Conservation (phyloP, 2,329 filamentous ascomycete genomes). For the Xylaria sp. region DNA sequence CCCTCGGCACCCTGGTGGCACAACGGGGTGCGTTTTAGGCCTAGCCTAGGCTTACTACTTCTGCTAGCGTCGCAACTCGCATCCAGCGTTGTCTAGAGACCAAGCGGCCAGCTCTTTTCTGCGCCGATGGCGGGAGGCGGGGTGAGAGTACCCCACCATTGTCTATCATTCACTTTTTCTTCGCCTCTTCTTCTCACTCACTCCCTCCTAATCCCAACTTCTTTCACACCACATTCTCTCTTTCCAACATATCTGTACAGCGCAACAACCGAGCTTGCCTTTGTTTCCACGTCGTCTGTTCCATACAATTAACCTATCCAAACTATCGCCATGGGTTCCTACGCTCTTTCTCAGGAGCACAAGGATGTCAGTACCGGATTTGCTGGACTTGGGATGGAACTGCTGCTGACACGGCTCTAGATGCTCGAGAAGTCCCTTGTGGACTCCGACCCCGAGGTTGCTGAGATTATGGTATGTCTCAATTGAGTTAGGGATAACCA, state of each 20-base stretch:
- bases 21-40: neutral
- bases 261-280: neutral
- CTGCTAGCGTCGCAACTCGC: neutral
- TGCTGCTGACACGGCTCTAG: slow-evolving; percentile 60
- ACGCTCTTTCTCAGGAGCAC: slow-evolving; percentile 51
- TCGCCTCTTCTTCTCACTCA: slow-evolving; percentile 13
- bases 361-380: slow-evolving; percentile 46
- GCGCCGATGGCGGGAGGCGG: slow-evolving; percentile 13
- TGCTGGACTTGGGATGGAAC: slow-evolving; percentile 17
- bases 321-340: slow-evolving; percentile 47
- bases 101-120: slow-evolving; percentile 2
- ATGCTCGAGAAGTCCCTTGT: slow-evolving; percentile 96
- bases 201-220: slow-evolving; percentile 2
- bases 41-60: slow-evolving; percentile 5
- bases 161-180: slow-evolving; percentile 10
- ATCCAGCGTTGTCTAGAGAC: neutral
- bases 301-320: neutral
- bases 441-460: slow-evolving; percentile 92
- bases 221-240: neutral
- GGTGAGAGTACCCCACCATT: slow-evolving; percentile 7
- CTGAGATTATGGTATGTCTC: slow-evolving; percentile 87
- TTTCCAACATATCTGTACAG: neutral
- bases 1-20: neutral
- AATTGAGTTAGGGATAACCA: neutral
- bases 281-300: neutral